Conservation (phyloP, 2,329 filamentous ascomycete species). For the Neospermospora avenae region DNA sequence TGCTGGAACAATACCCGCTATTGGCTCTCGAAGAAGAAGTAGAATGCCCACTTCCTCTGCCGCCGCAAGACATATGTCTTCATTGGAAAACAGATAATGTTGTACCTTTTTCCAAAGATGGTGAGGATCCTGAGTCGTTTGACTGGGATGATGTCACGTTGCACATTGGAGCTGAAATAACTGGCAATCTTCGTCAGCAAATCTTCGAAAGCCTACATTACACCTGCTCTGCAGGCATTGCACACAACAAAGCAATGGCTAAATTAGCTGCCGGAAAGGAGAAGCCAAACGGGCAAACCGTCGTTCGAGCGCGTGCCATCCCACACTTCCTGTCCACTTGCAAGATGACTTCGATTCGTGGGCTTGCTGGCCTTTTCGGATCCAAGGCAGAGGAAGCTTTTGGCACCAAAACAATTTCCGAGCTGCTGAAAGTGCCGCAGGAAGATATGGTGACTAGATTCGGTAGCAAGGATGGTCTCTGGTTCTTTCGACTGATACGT, state of each 20-base stretch:
- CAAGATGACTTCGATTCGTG: constrained; percentile 93
- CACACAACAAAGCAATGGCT: constrained; percentile 90
- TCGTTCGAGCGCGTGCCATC: constrained; percentile 83
- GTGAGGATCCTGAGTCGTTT: constrained; percentile 74
- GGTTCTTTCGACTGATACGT: constrained; percentile 80
- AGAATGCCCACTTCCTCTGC: constrained; percentile 67
- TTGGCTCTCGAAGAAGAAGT: constrained; percentile 65
- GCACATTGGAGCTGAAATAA: constrained; percentile 82
- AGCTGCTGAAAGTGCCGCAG: constrained; percentile 68
- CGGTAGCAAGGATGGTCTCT: constrained; percentile 80
- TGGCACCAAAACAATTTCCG: constrained; percentile 72
- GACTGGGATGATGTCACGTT: constrained; percentile 98
- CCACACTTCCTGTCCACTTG: constrained; percentile 75
- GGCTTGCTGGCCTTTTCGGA: constrained; percentile 91
- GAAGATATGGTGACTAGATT: constrained; percentile 75
- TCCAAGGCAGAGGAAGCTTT: constrained; percentile 78
- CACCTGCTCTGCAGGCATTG: constrained; percentile 87
- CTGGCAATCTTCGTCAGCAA: constrained; percentile 68
- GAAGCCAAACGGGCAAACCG: constrained; percentile 91
- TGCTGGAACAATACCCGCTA: constrained; percentile 76
- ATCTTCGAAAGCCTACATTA: constrained; percentile 73
- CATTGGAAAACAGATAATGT: constrained; percentile 82
- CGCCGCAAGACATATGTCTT: constrained; percentile 67
- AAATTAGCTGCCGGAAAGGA: constrained; percentile 89
- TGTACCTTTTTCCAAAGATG: constrained; percentile 68